Evolutionary conservation across 2,329 filamentous ascomycete genomes (phyloP), one percentile per base, ranked within the genome.

Genomic region (Sphaerulina populicola): DNA sequence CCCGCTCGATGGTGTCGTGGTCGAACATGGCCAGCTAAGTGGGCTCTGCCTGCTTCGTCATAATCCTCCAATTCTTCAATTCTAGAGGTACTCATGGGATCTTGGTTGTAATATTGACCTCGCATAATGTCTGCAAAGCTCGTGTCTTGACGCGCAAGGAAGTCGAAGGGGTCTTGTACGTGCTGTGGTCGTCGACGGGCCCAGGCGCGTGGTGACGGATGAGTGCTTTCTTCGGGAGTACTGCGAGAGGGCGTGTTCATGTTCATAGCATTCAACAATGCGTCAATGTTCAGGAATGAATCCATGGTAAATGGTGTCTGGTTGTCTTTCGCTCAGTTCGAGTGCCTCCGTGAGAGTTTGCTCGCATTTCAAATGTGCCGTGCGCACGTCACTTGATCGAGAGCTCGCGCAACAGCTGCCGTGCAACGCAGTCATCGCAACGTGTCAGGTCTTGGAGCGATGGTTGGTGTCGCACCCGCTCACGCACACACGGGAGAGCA

Each of bases 1-100:
- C 23, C 23, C 33, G 35, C 21, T 12, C 33, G 11, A 47, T 30
- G 38, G n/a, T 40, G 6, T 27, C 23, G 23, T 27, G 23, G 23
- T 27, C 23, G 23, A 27, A 27, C 44, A 21, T 1, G 12, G 31
- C 31, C 10, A 35, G 31, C 10, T 35, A 5, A 23, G 4, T 41
- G 39, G 8, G 18, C 8, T 27, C 15, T 41, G 10, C 11, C 14
- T 6, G 51, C 36, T 9, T 39, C 38, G 8, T 51, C 52, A 23
- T 39, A 47, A 4, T 51, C 52, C 31, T 42, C 44, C 14, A 54
- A 39, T 44, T 54, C 52, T 21, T 47, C 48, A 15, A 54, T 38
- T 40, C 52, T 47, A 15, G 50, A 40, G 31, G 43, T 38, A 10
- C 37, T 40, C n/a, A 12, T 11, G 14, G 51, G 39, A 23, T 44